Percentiles rank a stretch among this genome's conserved stretches.
Evolutionary conservation across 2,329 filamentous ascomycete genomes (phyloP).

Genomic region (Calonectria hawksworthii): DNA sequence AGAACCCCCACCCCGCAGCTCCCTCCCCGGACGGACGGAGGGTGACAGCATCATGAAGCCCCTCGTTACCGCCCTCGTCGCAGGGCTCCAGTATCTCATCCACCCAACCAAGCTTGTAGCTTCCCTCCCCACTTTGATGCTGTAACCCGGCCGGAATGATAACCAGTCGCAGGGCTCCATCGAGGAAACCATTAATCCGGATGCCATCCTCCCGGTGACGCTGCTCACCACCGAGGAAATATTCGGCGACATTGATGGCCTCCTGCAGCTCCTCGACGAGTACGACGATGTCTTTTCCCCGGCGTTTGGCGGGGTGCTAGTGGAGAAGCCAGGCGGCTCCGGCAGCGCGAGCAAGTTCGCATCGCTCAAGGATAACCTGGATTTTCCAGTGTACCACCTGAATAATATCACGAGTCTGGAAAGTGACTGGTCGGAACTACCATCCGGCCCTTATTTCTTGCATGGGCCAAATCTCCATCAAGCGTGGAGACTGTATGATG

Average conservation of each 20-base stretch:
- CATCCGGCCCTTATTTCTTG: constrained; percentile 58
- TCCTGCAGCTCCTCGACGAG: constrained; percentile 49
- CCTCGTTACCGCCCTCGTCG: constrained; percentile 54
- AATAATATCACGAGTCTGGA: constrained; percentile 31
- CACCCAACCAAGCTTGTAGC: constrained; percentile 56
- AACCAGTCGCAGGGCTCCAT: constrained; percentile 52
- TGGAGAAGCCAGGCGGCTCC: constrained; percentile 52
- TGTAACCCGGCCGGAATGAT: not conserved
- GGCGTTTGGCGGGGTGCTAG: constrained; percentile 55
- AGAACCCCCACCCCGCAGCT: not conserved
- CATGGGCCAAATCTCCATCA: constrained; percentile 58
- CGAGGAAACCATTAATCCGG: constrained; percentile 57
- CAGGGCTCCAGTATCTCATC: constrained; percentile 56
- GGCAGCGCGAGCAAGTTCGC: constrained; percentile 27
- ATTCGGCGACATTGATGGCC: constrained; percentile 52
- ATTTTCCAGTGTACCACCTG: constrained; percentile 40
- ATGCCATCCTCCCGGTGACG: constrained; percentile 57
- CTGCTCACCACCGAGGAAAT: constrained; percentile 55
- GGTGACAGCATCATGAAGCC: constrained; percentile 42
- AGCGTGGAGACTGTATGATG: constrained; percentile 58
- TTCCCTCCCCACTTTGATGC: not conserved
- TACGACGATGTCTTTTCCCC: constrained; percentile 57
- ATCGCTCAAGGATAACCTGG: not conserved
- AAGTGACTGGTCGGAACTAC: constrained; percentile 45
- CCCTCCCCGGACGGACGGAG: not conserved